Evolutionary conservation across 129 eudicot genomes (phyloP).

Genomic region (Erigeron canadensis): DNA sequence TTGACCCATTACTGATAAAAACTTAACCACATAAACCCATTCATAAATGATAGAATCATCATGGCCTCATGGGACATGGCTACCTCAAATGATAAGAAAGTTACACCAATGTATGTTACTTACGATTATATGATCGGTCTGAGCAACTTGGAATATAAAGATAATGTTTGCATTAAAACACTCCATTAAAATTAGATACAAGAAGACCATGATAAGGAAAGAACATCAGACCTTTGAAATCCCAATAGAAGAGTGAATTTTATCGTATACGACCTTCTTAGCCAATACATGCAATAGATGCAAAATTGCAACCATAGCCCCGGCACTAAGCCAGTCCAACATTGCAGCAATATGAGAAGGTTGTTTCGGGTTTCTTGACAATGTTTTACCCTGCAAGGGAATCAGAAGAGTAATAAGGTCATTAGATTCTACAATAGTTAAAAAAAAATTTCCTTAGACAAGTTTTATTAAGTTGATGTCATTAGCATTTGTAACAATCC

Average conservation of each 20-base stretch:
- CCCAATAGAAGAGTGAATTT: neutral
- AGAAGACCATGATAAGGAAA: neutral
- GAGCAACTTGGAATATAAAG: too few species aligned
- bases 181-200: too few species aligned
- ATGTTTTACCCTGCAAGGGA: constrained; percentile 64
- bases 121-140: too few species aligned
- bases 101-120: too few species aligned
- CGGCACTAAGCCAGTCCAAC: constrained; percentile 75
- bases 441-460: too few species aligned
- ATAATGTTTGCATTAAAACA: too few species aligned
- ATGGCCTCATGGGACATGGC: too few species aligned
- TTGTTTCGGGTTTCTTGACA: constrained; percentile 51
- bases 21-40: too few species aligned
- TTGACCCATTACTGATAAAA: too few species aligned
- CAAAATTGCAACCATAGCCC: constrained; percentile 60
- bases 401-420: constrained; percentile 12
- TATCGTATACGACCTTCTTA: neutral
- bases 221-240: constrained; percentile 49
- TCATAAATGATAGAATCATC: too few species aligned
- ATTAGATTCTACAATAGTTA: constrained; percentile 10
- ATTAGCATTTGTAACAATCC: constrained; percentile 5
- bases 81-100: too few species aligned
- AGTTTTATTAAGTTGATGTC: neutral
- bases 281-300: constrained; percentile 62
- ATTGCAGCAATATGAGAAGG: constrained; percentile 47